Percentiles rank a stretch among this genome's conserved stretches.
Conservation (phyloP, 108 stramenopile species). For the Nannochloropsis salina region DNA sequence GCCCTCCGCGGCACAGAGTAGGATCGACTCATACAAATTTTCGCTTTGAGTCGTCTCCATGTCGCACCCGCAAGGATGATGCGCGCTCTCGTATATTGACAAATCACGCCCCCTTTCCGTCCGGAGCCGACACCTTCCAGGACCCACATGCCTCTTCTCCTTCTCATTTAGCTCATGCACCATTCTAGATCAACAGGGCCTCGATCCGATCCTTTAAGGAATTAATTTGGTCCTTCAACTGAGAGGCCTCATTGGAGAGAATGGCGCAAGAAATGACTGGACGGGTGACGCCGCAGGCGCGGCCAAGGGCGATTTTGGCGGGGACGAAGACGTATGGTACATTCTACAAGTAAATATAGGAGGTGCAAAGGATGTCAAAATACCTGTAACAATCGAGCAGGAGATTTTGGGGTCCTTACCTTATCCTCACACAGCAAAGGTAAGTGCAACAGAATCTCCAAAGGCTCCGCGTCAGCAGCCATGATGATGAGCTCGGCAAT, state of each 20-base stretch:
- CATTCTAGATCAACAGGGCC: slow-evolving; percentile 74
- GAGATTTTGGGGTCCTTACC: background rate
- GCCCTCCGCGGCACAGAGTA: too few relatives aligned
- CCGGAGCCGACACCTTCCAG: too few relatives aligned
- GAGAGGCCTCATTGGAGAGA: slow-evolving; percentile 93
- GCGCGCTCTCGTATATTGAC: too few relatives aligned
- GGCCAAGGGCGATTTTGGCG: slow-evolving; percentile 94
- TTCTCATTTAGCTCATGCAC: background rate
- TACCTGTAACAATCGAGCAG: background rate
- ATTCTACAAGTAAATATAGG: slow-evolving; percentile 47
- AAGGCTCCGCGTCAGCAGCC: slow-evolving; percentile 98
- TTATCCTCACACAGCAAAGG: slow-evolving; percentile 99
- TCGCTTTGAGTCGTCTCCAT: too few relatives aligned
- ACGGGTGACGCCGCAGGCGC: slow-evolving; percentile 96
- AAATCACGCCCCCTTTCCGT: too few relatives aligned
- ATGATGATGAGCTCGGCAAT: slow-evolving; percentile 97
- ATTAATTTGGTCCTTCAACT: slow-evolving; percentile 92
- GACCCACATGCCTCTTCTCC: background rate
- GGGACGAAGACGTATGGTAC: slow-evolving; percentile 99
- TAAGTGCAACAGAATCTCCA: slow-evolving; percentile 96
- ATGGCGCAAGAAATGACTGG: slow-evolving; percentile 94
- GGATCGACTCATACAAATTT: too few relatives aligned
- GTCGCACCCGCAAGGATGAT: too few relatives aligned
- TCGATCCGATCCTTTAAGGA: slow-evolving; percentile 97
- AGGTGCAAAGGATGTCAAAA: background rate